Evolutionary conservation across 345 rosid species (phyloP).

Genomic region (Lenwebbia sp.): DNA sequence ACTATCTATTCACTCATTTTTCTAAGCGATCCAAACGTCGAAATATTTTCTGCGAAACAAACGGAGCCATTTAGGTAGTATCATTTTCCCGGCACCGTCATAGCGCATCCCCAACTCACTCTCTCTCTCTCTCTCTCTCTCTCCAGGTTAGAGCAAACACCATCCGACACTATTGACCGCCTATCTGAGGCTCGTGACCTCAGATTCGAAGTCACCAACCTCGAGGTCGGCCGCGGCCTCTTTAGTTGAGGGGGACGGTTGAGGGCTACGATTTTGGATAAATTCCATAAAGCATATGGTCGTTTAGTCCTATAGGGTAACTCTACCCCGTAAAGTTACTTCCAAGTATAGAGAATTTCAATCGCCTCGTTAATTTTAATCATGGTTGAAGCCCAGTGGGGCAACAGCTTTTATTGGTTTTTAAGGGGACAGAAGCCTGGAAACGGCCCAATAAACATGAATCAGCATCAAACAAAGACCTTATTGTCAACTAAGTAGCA

Average conservation of each 20-base stretch:
- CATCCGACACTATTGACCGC: not conserved
- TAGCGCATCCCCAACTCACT: not conserved
- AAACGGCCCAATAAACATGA: not conserved
- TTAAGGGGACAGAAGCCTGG: not conserved
- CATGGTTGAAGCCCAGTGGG: not conserved
- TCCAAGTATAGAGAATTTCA: not conserved
- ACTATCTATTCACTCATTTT: too few species aligned
- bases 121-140: not conserved
- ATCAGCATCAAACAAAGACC: not conserved
- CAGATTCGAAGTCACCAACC: not conserved
- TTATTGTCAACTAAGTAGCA: not conserved
- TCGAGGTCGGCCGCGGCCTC: not conserved
- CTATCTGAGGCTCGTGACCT: not conserved
- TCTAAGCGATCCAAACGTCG: too few species aligned
- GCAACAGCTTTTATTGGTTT: not conserved
- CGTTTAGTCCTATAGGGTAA: not conserved
- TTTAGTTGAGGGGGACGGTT: not conserved
- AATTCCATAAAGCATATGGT: not conserved
- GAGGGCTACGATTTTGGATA: not conserved
- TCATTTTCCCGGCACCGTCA: not conserved
- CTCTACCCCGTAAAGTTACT: not conserved
- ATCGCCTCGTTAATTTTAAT: not conserved
- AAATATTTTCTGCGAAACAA: too few species aligned
- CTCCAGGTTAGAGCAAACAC: not conserved
- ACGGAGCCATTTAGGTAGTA: too few species aligned